Conservation (phyloP, 495 filamentous ascomycete species). For the Penicillium argentinense region DNA sequence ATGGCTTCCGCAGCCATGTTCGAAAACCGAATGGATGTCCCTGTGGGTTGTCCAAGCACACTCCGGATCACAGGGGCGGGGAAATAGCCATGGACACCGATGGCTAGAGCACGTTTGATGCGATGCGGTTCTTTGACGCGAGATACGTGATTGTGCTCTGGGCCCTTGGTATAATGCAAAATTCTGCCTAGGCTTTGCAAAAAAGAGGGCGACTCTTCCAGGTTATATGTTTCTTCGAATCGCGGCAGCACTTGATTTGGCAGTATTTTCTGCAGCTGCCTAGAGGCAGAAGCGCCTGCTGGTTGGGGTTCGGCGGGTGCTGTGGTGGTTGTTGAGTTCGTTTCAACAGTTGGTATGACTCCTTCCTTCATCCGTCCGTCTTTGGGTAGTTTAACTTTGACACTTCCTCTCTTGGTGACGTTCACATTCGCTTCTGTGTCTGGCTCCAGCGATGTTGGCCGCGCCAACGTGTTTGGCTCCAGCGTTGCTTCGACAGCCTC, state of each 20-base stretch:
- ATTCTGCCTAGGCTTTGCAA: constrained; percentile 68
- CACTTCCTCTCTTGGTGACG: constrained; percentile 45
- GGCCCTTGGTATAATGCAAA: constrained; percentile 60
- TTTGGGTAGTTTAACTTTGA: constrained; percentile 47
- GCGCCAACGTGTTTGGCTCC: constrained; percentile 41
- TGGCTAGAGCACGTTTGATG: constrained; percentile 81
- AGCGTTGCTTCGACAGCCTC: constrained; percentile 68
- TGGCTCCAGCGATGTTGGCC: constrained; percentile 13
- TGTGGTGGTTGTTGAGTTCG: constrained; percentile 34
- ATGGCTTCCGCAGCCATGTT: constrained; percentile 85
- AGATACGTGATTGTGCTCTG: constrained; percentile 66
- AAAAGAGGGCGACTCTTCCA: constrained; percentile 68
- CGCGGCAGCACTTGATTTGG: constrained; percentile 69
- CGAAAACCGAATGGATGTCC: constrained; percentile 91
- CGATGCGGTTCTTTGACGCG: constrained; percentile 66
- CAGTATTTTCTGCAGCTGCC: constrained; percentile 43
- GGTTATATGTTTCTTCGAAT: constrained; percentile 65
- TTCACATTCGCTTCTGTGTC: constrained; percentile 34
- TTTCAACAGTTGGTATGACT: constrained; percentile 26
- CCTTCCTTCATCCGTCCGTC: constrained; percentile 36
- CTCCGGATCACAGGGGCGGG: constrained; percentile 80
- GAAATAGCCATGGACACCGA: constrained; percentile 94
- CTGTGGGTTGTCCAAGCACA: constrained; percentile 90
- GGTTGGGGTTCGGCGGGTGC: constrained; percentile 17
- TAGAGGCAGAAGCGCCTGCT: constrained; percentile 41